Percentiles rank a stretch among this genome's conserved stretches.
These are phyloP conservation scores for Aspergillus carbonarius DNA, from an alignment of 2,329 filamentous ascomycete genomes.

Conservation along the genomic window DNA sequence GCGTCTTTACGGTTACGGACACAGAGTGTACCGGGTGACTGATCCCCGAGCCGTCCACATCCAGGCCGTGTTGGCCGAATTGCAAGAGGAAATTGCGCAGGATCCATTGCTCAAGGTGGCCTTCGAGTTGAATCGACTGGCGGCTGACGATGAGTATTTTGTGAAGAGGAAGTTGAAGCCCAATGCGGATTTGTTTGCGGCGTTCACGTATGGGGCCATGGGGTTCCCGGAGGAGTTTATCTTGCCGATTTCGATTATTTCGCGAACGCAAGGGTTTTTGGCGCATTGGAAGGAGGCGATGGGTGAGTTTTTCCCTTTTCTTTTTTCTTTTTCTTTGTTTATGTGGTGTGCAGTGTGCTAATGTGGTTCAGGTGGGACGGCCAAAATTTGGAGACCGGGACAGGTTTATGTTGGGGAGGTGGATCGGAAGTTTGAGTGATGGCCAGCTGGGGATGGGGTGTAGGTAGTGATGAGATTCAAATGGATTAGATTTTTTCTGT, in stretches of 20 bases:
- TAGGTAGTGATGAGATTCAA: too few species aligned
- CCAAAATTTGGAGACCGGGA: background rate
- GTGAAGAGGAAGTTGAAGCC: conserved; percentile 33
- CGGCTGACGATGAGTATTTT: conserved; percentile 40
- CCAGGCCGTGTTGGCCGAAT: conserved; percentile 38
- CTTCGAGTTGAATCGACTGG: conserved; percentile 39
- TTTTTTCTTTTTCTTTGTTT: too few species aligned
- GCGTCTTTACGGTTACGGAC: conserved; percentile 57
- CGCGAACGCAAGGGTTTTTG: conserved; percentile 8
- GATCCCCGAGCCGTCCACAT: conserved; percentile 51
- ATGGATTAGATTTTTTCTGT: too few species aligned
- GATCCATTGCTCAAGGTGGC: conserved; percentile 41
- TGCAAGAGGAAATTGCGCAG: conserved; percentile 14
- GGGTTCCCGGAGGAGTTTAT: conserved; percentile 11
- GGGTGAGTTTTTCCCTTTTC: conserved; percentile 30
- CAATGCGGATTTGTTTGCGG: conserved; percentile 43
- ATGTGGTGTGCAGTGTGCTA: too few species aligned
- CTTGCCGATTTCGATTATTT: background rate
- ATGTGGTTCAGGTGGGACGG: background rate
- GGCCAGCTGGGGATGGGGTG: too few species aligned
- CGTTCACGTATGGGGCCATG: conserved; percentile 40
- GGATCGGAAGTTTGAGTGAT: too few species aligned
- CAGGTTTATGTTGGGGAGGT: background rate
- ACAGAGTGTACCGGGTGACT: conserved; percentile 49
- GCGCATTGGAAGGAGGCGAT: conserved; percentile 15